Percentiles rank a stretch among this genome's conserved stretches.
phyloP scores from a whole-genome alignment of 116 monocot species.

The Posidonia oceanica region DNA sequence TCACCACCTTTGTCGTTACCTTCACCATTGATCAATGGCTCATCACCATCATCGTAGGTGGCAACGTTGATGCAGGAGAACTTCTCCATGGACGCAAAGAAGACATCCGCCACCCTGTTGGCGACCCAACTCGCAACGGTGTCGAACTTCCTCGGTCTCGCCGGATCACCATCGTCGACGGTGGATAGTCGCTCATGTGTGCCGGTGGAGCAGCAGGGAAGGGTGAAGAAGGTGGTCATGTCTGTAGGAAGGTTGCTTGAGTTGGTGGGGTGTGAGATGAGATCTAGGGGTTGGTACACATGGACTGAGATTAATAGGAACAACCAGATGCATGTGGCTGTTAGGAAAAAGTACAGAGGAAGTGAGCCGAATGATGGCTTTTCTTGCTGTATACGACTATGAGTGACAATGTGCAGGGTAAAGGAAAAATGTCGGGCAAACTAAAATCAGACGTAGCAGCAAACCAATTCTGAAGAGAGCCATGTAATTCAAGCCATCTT shows the following conservation, averaged over 20 bases:
- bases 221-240: background rate
- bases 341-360: too few species aligned
- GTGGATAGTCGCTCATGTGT: background rate
- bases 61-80: slow-evolving; percentile 33
- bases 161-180: background rate
- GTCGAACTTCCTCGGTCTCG: slow-evolving; percentile 3
- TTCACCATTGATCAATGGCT: slow-evolving; percentile 1
- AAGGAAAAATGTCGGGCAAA: too few species aligned
- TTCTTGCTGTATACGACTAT: too few species aligned
- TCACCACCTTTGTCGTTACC: background rate
- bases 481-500: too few species aligned
- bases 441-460: too few species aligned
- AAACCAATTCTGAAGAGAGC: too few species aligned
- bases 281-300: too few species aligned
- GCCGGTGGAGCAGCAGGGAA: background rate
- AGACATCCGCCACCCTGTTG: slow-evolving; percentile 14
- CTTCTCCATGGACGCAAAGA: slow-evolving; percentile 26
- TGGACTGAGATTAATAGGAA: too few species aligned
- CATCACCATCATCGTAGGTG: slow-evolving; percentile 9
- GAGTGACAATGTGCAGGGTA: too few species aligned
- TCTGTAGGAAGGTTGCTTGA: background rate
- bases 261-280: too few species aligned
- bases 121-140: slow-evolving; percentile 15
- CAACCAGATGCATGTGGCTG: too few species aligned
- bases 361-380: too few species aligned